These are phyloP conservation scores for Moniliophthora roreri DNA, from an alignment of 1,284 basidiomycete species.

Conservation along the genomic window DNA sequence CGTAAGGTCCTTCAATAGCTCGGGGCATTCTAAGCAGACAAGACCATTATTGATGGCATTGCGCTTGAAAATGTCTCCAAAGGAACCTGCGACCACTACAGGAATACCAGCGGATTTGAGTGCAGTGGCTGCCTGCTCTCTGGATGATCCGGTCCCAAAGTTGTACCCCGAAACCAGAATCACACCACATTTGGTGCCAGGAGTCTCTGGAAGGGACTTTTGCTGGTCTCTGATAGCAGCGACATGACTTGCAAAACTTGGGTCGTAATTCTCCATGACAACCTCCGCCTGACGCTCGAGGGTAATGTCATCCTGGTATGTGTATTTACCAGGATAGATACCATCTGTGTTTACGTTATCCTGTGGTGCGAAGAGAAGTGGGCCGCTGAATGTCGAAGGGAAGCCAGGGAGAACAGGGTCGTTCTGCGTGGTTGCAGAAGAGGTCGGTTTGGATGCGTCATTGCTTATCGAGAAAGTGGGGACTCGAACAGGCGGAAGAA, in stretches of 20 bases:
- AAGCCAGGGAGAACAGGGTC: slow-evolving; percentile 79
- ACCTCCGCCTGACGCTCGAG: slow-evolving; percentile 92
- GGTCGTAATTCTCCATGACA: slow-evolving; percentile 99
- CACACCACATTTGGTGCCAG: slow-evolving; percentile 53
- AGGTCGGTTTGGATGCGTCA: slow-evolving; percentile 26
- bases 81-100: slow-evolving; percentile 93
- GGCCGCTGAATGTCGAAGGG: slow-evolving; percentile 82
- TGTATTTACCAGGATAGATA: slow-evolving; percentile 99
- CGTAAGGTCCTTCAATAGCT: slow-evolving; percentile 87
- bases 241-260: slow-evolving; percentile 78
- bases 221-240: slow-evolving; percentile 49
- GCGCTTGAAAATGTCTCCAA: slow-evolving; percentile 99
- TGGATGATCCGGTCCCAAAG: slow-evolving; percentile 98
- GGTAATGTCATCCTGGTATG: slow-evolving; percentile 99
- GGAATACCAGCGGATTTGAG: slow-evolving; percentile 94
- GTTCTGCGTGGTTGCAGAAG: slow-evolving; percentile 25
- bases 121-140: slow-evolving; percentile 98
- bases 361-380: slow-evolving; percentile 90
- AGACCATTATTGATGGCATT: slow-evolving; percentile 99
- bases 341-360: slow-evolving; percentile 99
- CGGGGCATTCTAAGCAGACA: slow-evolving; percentile 91
- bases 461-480: slow-evolving; percentile 62
- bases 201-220: slow-evolving; percentile 18
- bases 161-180: slow-evolving; percentile 95
- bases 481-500: slow-evolving; percentile 52